Evolutionary conservation across 148 eudicot genomes (phyloP).

Genomic region (Cornus florida): DNA sequence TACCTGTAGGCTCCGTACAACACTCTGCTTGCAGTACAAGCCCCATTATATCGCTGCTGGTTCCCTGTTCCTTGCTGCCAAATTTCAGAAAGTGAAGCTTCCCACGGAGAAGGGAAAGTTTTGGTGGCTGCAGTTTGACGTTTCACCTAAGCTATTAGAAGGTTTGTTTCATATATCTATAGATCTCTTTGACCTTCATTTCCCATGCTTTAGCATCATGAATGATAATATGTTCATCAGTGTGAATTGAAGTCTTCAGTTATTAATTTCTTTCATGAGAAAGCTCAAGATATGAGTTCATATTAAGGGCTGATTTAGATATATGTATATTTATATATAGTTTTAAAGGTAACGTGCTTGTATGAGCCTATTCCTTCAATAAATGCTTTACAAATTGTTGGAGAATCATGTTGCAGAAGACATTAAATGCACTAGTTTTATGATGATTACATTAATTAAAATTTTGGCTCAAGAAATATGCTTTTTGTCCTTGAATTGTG

Average conservation of each 20-base stretch:
- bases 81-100: constrained; percentile 50
- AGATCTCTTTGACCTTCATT: neutral
- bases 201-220: neutral
- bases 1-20: constrained; percentile 56
- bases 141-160: constrained; percentile 60
- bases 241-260: neutral
- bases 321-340: too few relatives aligned
- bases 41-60: constrained; percentile 84
- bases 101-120: constrained; percentile 50
- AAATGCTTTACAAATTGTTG: neutral
- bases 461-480: neutral
- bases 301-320: neutral
- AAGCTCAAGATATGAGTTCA: neutral
- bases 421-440: neutral
- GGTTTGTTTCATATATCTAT: constrained; percentile 36
- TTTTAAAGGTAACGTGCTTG: neutral
- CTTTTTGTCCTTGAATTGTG: neutral
- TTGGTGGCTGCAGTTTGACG: constrained; percentile 88
- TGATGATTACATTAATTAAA: neutral
- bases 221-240: neutral
- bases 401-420: neutral
- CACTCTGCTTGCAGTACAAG: constrained; percentile 79
- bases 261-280: neutral
- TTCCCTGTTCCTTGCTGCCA: constrained; percentile 70
- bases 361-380: neutral